Percentiles rank a stretch among this genome's conserved stretches.
These are phyloP conservation scores for Salix caprea DNA, from an alignment of 345 rosid genomes.

Conservation along the genomic window DNA sequence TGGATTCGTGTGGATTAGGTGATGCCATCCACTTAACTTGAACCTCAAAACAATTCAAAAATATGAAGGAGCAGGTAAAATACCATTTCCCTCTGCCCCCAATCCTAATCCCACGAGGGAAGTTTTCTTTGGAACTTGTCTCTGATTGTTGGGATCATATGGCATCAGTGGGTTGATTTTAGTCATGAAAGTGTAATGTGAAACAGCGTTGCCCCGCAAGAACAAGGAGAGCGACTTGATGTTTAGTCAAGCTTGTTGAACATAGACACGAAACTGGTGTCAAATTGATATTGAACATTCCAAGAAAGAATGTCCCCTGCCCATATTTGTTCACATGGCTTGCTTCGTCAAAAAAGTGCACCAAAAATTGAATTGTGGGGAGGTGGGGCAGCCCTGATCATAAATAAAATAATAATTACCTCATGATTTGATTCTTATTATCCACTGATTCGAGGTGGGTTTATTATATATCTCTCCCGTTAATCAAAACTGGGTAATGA, in stretches of 20 bases:
- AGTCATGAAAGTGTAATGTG: background rate
- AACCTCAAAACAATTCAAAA: conserved; percentile 1
- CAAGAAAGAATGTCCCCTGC: background rate
- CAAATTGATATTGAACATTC: background rate
- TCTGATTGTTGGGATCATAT: background rate
- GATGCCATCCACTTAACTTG: conserved; percentile 18
- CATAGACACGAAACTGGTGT: background rate
- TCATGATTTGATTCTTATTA: background rate
- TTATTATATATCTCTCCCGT: background rate
- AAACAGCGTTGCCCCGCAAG: background rate
- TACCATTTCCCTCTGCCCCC: background rate
- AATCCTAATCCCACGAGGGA: background rate
- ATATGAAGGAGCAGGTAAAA: conserved; percentile 18
- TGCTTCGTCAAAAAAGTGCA: conserved; percentile 7
- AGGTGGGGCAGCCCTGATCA: background rate
- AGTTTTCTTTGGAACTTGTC: background rate
- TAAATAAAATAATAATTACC: background rate
- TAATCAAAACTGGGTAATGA: background rate
- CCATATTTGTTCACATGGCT: background rate
- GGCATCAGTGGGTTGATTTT: no score
- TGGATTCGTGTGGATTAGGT: conserved; percentile 52
- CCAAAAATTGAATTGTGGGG: background rate
- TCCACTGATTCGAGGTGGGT: background rate
- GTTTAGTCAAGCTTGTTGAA: background rate
- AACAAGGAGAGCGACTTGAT: background rate